Conservation (phyloP, 1,139 yeast species). For the Petasospora rhodanensis region DNA sequence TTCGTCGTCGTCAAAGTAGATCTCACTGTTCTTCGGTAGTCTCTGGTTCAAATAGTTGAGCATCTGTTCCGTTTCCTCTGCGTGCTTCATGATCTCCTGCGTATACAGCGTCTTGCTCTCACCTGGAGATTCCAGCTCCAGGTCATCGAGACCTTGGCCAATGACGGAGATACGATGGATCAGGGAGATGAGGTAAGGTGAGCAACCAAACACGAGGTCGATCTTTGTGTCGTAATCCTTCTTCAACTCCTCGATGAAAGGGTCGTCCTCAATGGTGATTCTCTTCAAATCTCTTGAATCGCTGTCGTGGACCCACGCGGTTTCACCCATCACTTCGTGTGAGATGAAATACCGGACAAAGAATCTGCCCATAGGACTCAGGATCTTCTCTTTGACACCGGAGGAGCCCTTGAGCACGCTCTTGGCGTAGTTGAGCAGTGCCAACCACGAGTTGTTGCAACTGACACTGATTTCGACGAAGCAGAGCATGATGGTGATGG, state of each 20-base stretch:
- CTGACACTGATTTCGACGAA: conserved; percentile 37
- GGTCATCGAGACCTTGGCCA: conserved; percentile 33
- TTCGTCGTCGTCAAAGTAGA: conserved; percentile 16
- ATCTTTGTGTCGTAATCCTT: conserved; percentile 32
- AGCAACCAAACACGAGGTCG: conserved; percentile 36
- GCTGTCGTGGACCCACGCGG: conserved; percentile 30
- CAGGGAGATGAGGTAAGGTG: conserved; percentile 34
- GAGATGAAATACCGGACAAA: conserved; percentile 34
- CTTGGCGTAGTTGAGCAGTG: conserved; percentile 35
- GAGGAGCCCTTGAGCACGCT: conserved; percentile 28
- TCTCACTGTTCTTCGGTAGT: conserved; percentile 20
- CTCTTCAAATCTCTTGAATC: conserved; percentile 7
- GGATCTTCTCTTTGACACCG: conserved; percentile 21
- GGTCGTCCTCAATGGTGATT: conserved; percentile 24
- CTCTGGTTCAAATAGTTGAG: conserved; percentile 26
- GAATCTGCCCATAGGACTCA: conserved; percentile 30
- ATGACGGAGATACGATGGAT: conserved; percentile 33
- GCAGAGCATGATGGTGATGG: conserved; percentile 35
- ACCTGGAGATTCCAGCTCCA: conserved; percentile 26
- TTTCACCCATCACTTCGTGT: conserved; percentile 40
- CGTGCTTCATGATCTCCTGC: conserved; percentile 22
- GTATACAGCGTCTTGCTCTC: conserved; percentile 20
- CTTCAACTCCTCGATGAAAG: conserved; percentile 28
- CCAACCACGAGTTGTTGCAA: conserved; percentile 36
- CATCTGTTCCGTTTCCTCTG: conserved; percentile 23